phyloP scores from a whole-genome alignment of 352 stramenopile genomes.

The Phytophthora macrochlamydospora region DNA sequence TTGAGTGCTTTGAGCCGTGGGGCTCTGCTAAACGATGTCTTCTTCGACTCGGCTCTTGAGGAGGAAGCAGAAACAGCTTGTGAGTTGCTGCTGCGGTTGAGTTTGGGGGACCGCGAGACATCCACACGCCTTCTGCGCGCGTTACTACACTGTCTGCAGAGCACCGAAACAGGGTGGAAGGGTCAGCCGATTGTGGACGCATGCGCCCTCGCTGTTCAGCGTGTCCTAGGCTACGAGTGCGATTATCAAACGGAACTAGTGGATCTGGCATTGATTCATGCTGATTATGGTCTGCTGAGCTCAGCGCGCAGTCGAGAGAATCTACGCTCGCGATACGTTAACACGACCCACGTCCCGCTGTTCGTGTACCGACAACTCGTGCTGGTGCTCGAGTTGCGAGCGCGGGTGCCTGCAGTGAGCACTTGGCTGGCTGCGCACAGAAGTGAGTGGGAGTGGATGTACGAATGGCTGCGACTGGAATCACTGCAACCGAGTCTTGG shows the following conservation, averaged over 20 bases:
- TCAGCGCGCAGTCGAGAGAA: constrained; percentile 72
- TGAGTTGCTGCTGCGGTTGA: constrained; percentile 75
- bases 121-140: constrained; percentile 68
- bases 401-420: constrained; percentile 60
- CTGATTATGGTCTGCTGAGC: constrained; percentile 72
- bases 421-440: constrained; percentile 62
- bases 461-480: constrained; percentile 89
- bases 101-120: constrained; percentile 62
- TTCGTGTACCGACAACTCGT: constrained; percentile 85
- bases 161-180: constrained; percentile 88
- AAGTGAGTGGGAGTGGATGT: constrained; percentile 80
- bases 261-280: constrained; percentile 65
- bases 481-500: constrained; percentile 82
- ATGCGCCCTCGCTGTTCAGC: constrained; percentile 65
- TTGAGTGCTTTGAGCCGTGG: constrained; percentile 64
- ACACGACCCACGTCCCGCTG: constrained; percentile 69
- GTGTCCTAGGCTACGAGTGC: constrained; percentile 64
- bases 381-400: constrained; percentile 70
- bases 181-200: constrained; percentile 82
- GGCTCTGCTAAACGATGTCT: constrained; percentile 78
- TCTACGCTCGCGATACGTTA: constrained; percentile 65
- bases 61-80: constrained; percentile 85
- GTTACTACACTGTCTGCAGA: constrained; percentile 80
- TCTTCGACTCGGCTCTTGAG: constrained; percentile 87
- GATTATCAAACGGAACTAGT: constrained; percentile 70